phyloP scores from a whole-genome alignment of 106 monocot genomes.

The Ottelia alismoides region DNA sequence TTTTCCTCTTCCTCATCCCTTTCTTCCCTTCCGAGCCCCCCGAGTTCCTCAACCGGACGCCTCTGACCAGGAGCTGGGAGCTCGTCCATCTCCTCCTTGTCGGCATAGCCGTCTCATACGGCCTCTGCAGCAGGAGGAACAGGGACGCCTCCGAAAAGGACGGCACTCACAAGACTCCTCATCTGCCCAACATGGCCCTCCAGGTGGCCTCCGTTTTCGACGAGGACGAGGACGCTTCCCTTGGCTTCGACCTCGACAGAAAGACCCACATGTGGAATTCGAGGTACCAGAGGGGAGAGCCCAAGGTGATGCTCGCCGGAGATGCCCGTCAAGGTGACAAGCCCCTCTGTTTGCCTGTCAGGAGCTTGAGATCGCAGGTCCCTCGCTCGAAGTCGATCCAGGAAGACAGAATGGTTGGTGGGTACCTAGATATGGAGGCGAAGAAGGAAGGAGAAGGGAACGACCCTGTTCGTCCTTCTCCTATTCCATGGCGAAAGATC shows the following conservation, averaged over 20 bases:
- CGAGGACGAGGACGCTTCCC: conserved; percentile 12
- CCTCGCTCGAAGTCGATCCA: conserved; percentile 1
- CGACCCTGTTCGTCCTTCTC: background rate
- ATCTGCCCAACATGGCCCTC: conserved; percentile 13
- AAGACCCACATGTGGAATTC: conserved; percentile 45
- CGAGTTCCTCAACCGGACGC: conserved; percentile 34
- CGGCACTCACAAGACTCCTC: conserved; percentile 2
- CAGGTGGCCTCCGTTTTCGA: conserved; percentile 22
- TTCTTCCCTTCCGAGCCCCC: conserved; percentile 48
- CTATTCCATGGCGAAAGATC: too few species aligned
- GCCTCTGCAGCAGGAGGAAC: conserved; percentile 66
- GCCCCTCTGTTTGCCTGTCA: conserved; percentile 36
- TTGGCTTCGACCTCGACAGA: conserved; percentile 3
- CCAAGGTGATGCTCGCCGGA: conserved; percentile 18
- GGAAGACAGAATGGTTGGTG: too few species aligned
- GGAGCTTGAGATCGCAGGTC: conserved; percentile 30
- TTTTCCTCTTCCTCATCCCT: conserved; percentile 38
- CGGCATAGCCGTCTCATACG: conserved; percentile 79
- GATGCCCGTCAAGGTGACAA: background rate
- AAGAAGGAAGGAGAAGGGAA: background rate
- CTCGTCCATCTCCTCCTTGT: conserved; percentile 74
- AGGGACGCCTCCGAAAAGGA: conserved; percentile 23
- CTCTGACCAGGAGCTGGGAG: conserved; percentile 54
- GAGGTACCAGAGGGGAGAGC: conserved; percentile 24
- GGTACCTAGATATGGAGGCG: background rate